phyloP scores from a whole-genome alignment of 495 filamentous ascomycete genomes.

The Xylaria scruposa region DNA sequence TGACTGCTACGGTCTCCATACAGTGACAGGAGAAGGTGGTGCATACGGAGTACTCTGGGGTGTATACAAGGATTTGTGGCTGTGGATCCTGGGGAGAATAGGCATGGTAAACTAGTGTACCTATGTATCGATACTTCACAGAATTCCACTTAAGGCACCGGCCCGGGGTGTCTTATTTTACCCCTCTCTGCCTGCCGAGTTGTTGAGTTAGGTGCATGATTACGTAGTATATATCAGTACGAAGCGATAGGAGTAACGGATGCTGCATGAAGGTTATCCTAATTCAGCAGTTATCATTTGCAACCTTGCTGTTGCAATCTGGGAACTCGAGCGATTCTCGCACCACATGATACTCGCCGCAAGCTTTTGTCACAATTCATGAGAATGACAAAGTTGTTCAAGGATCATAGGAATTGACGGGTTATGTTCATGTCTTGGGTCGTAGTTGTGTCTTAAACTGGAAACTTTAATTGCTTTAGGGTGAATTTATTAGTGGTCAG shows the following conservation, averaged over 20 bases:
- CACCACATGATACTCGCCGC: slow-evolving; percentile 30
- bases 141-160: neutral
- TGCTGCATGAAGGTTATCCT: neutral
- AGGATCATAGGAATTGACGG: neutral
- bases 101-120: neutral
- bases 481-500: neutral
- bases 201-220: neutral
- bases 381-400: neutral
- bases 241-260: neutral
- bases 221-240: neutral
- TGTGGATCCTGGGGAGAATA: neutral
- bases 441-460: neutral
- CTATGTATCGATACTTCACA: slow-evolving; percentile 5
- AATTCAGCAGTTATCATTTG: slow-evolving; percentile 9
- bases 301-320: slow-evolving; percentile 20
- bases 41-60: neutral
- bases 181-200: neutral
- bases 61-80: neutral
- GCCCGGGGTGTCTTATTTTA: neutral
- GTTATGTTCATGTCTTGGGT: neutral
- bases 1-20: slow-evolving; percentile 13
- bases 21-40: neutral
- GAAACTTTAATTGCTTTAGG: neutral
- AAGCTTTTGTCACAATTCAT: neutral
- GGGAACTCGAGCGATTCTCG: slow-evolving; percentile 10